These are phyloP conservation scores for Leavenworthia alabamica DNA, from an alignment of 345 rosid genomes.

Conservation along the genomic window DNA sequence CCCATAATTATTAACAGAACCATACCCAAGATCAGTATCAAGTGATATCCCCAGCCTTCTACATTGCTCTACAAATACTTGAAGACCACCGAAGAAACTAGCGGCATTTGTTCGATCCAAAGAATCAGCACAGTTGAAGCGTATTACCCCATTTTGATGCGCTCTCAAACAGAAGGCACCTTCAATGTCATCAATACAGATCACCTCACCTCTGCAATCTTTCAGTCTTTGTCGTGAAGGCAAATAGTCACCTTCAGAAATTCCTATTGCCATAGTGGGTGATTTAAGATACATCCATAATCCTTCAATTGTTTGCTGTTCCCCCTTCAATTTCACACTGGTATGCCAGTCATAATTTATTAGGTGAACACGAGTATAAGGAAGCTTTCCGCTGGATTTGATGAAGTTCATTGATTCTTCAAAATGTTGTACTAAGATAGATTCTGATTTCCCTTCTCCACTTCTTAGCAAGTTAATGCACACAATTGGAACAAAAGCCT, in stretches of 20 bases:
- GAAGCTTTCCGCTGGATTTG: constrained; percentile 67
- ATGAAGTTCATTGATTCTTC: constrained; percentile 70
- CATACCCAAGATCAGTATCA: constrained; percentile 67
- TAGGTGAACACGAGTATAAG: constrained; percentile 52
- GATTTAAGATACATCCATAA: constrained; percentile 72
- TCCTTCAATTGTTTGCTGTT: constrained; percentile 88
- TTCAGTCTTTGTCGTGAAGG: constrained; percentile 66
- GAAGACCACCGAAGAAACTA: constrained; percentile 88
- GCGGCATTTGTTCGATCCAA: constrained; percentile 98
- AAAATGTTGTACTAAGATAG: constrained; percentile 87
- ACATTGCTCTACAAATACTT: constrained; percentile 95
- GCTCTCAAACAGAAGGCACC: constrained; percentile 95
- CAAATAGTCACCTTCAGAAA: constrained; percentile 90
- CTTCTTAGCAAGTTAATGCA: constrained; percentile 83
- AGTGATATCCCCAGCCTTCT: constrained; percentile 80
- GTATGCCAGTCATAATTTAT: constrained; percentile 97
- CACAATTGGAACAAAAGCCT: constrained; percentile 63
- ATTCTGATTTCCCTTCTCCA: constrained; percentile 90
- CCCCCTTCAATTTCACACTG: constrained; percentile 68
- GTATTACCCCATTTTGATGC: constrained; percentile 93
- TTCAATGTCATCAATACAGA: constrained; percentile 58
- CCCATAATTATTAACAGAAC: constrained; percentile 47
- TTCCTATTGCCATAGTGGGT: constrained; percentile 63
- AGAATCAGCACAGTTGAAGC: constrained; percentile 96
- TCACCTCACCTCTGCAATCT: constrained; percentile 90